Percentiles rank a stretch among this genome's conserved stretches.
Conservation (phyloP, 257 asterid species). For the Scutellaria minor region DNA sequence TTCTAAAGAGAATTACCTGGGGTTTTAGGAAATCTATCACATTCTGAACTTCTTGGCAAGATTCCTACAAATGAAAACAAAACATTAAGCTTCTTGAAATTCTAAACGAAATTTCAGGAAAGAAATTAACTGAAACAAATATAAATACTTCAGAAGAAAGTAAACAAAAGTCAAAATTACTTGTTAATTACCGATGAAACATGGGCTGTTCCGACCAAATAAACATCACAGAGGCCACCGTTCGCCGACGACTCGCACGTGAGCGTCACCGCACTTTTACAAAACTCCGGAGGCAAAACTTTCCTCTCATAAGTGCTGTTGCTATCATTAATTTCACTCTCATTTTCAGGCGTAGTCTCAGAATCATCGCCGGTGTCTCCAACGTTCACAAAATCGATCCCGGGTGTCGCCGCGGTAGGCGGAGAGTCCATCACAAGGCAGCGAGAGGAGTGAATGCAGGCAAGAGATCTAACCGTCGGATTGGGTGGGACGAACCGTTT, state of each 20-base stretch:
- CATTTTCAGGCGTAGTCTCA: constrained; percentile 35
- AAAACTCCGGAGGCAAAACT: constrained; percentile 71
- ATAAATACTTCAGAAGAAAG: background rate
- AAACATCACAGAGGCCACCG: constrained; percentile 83
- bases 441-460: constrained; percentile 17
- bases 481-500: constrained; percentile 33
- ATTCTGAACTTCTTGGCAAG: constrained; percentile 84
- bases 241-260: constrained; percentile 77
- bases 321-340: constrained; percentile 31
- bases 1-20: constrained; percentile 35
- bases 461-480: constrained; percentile 32
- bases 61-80: constrained; percentile 59
- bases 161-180: background rate
- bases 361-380: constrained; percentile 37
- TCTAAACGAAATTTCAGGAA: too few relatives aligned
- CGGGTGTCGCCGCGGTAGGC: constrained; percentile 43
- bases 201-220: constrained; percentile 89
- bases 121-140: background rate
- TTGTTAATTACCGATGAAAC: constrained; percentile 66
- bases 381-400: constrained; percentile 52
- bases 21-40: constrained; percentile 71
- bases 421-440: constrained; percentile 48
- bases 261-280: constrained; percentile 60
- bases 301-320: constrained; percentile 45
- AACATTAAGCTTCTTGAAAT: too few relatives aligned